Percentiles rank a stretch among this genome's conserved stretches.
These are phyloP conservation scores for Fistulinella prunicolor DNA, from an alignment of 768 basidiomycete species.

Conservation along the genomic window DNA sequence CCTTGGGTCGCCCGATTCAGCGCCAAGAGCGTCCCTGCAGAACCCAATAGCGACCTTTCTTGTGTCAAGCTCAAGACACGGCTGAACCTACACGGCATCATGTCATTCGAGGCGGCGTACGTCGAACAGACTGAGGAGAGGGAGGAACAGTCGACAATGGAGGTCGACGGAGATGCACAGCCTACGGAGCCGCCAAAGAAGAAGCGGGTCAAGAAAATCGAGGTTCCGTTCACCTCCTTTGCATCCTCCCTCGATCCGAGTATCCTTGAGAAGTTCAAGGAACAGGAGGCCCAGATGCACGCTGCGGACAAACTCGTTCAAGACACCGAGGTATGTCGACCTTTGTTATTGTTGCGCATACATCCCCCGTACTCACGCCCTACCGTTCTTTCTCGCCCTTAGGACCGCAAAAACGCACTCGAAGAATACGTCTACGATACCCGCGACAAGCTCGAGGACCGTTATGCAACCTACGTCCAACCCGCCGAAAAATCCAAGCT, in stretches of 20 bases:
- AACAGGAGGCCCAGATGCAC: slow-evolving; percentile 88
- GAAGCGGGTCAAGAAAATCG: slow-evolving; percentile 84
- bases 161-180: slow-evolving; percentile 53
- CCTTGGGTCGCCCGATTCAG: slow-evolving; percentile 82
- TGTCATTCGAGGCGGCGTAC: slow-evolving; percentile 86
- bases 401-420: slow-evolving; percentile 98
- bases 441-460: slow-evolving; percentile 87
- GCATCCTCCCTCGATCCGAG: slow-evolving; percentile 63
- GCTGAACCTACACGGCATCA: slow-evolving; percentile 79
- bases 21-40: slow-evolving; percentile 74
- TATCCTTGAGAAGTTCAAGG: slow-evolving; percentile 61
- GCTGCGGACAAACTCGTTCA: slow-evolving; percentile 91
- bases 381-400: neutral
- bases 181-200: slow-evolving; percentile 56
- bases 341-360: slow-evolving; percentile 1
- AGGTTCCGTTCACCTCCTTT: slow-evolving; percentile 68
- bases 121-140: slow-evolving; percentile 78
- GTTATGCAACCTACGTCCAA: slow-evolving; percentile 75
- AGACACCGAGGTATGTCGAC: slow-evolving; percentile 83
- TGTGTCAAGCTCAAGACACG: slow-evolving; percentile 90
- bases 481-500: slow-evolving; percentile 76
- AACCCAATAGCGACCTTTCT: slow-evolving; percentile 67
- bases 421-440: slow-evolving; percentile 99
- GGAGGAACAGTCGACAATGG: slow-evolving; percentile 69
- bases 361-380: neutral